Percentiles rank a stretch among this genome's conserved stretches.
Evolutionary conservation across 2,329 filamentous ascomycete genomes (phyloP).

Genomic region (Aspergillus tubingensis): DNA sequence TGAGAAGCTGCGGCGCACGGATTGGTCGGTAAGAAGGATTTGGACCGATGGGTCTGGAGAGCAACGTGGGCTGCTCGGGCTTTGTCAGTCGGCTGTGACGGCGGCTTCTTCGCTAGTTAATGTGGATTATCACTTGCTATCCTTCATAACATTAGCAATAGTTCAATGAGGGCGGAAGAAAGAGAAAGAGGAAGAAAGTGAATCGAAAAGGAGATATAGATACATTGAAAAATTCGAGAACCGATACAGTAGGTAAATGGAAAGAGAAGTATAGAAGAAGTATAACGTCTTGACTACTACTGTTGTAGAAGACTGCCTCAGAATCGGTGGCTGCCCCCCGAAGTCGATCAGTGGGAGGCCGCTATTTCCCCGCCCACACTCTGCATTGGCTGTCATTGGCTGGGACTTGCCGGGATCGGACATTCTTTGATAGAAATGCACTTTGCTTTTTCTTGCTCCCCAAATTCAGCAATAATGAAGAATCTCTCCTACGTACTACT

Average conservation of each 20-base stretch:
- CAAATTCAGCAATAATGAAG: background rate
- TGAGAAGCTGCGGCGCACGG: conserved; percentile 6
- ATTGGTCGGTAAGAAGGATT: conserved; percentile 9
- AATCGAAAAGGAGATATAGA: too few relatives aligned
- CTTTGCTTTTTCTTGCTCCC: background rate
- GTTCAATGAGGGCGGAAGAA: background rate
- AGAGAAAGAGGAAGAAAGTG: too few relatives aligned
- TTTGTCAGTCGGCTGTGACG: background rate
- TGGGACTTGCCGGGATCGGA: conserved; percentile 8
- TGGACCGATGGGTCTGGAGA: conserved; percentile 9
- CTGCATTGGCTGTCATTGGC: conserved; percentile 4
- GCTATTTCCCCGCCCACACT: conserved; percentile 2
- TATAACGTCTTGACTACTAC: too few relatives aligned
- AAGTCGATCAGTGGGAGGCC: conserved; percentile 4
- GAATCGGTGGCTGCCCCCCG: background rate
- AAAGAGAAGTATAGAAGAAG: too few relatives aligned
- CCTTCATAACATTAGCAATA: too few relatives aligned
- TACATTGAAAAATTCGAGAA: too few relatives aligned
- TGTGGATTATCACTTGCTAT: background rate
- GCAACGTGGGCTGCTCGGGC: conserved; percentile 6
- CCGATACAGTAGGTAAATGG: too few relatives aligned
- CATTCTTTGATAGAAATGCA: background rate
- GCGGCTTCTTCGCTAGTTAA: background rate
- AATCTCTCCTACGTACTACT: background rate
- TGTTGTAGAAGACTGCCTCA: background rate